Conservation (phyloP, 2,329 filamentous ascomycete species). For the Byssochlamys sp. region DNA sequence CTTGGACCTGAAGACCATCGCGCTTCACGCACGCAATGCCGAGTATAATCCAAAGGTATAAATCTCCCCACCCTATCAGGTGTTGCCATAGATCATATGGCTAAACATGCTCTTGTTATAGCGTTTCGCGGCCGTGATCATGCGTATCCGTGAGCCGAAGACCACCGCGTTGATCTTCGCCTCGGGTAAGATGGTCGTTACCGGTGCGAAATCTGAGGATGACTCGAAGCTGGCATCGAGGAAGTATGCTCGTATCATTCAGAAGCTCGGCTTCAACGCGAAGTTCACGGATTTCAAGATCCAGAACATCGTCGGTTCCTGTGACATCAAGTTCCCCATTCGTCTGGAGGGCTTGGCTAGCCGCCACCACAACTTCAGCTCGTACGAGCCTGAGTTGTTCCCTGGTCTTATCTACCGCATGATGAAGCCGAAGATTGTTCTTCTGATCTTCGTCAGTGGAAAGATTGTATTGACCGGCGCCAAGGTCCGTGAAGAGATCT, state of each 20-base stretch:
- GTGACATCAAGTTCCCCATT: conserved; percentile 98
- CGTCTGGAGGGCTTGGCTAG: conserved; percentile 89
- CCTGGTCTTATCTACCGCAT: conserved; percentile 99
- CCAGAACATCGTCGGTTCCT: conserved; percentile 97
- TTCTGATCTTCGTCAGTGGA: conserved; percentile 93
- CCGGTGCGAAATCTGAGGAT: conserved; percentile 93
- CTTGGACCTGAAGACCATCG: conserved; percentile 96
- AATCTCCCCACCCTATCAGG: conserved; percentile 22
- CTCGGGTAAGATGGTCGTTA: conserved; percentile 98
- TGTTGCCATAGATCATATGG: conserved; percentile 32
- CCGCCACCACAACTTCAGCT: conserved; percentile 98
- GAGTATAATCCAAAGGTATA: conserved; percentile 97
- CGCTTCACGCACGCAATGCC: conserved; percentile 91
- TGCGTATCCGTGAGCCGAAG: conserved; percentile 98
- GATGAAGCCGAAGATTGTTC: conserved; percentile 99
- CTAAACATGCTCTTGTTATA: conserved; percentile 44
- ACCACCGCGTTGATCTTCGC: conserved; percentile 97
- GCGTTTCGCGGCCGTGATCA: conserved; percentile 98
- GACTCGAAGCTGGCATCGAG: conserved; percentile 92
- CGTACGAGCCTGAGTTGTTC: conserved; percentile 96
- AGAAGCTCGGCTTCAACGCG: conserved; percentile 98
- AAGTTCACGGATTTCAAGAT: conserved; percentile 99
- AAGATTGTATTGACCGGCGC: conserved; percentile 97
- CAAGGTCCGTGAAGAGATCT: conserved; percentile 96
- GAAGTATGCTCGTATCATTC: conserved; percentile 98